Evolutionary conservation across 2,329 filamentous ascomycete species (phyloP), one percentile per base, ranked within the genome.

Genomic region (Aspergillus fructus): DNA sequence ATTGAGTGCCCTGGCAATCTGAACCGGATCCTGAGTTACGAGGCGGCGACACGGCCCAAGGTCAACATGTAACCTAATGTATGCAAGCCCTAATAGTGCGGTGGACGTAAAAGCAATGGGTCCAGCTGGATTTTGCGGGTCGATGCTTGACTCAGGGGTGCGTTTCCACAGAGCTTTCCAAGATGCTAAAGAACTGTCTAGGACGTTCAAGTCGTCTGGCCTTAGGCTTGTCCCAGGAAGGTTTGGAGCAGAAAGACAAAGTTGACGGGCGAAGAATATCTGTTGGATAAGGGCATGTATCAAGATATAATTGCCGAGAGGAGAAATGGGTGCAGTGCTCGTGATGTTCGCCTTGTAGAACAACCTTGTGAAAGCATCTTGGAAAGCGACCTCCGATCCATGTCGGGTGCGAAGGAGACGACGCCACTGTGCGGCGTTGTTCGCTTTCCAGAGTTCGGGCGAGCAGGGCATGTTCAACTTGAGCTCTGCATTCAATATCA

Each of bases 401-500:
- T 68, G 66, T 9, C 74, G 66, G 23, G 65, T 62, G 43, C 74
- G 74, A 53, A 70, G 68, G 23, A 73, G 63, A 47, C 74, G 72
- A 15, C 74, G 74, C 83, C 84, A 86, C 58, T 80, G 74, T 17
- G 72, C 63, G 15, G 79, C 76, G 39, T 77, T 81, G 11, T 72
- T 71, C 3, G 83, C 82, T 63, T 81, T 82, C 79, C 83, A 86
- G 56, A 83, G 78, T 23, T 80, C 78, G 34, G 79, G 79, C 46
- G 77, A 79, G 59, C 79, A 82, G 0, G 83, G 84, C 62, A 86
- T 78, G 50, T 78, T 78, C 60, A 85, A 68, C 51, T 78, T 79
- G 50, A 85, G 67, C 67, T 86, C 81, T 33, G 77, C 76, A 63
- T 82, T 85, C 52, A 84, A 66, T 24, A 86, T 79, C 43, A 84